Percentiles rank a stretch among this genome's conserved stretches.
These are phyloP conservation scores for Emiliania huxleyi DNA, from an alignment of 78 protist species.

Conservation along the genomic window DNA sequence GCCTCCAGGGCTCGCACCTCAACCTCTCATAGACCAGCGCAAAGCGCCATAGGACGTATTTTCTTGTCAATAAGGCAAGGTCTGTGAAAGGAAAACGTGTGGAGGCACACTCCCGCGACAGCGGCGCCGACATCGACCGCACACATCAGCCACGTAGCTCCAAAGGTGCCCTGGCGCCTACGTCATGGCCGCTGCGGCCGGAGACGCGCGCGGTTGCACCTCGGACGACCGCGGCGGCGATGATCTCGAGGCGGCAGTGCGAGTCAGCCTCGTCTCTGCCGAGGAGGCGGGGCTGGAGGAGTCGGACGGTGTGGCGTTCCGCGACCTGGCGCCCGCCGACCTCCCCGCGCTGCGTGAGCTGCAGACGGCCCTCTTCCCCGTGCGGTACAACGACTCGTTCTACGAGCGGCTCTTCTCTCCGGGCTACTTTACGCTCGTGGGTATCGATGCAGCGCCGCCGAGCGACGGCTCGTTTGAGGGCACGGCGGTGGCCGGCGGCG, in stretches of 20 bases:
- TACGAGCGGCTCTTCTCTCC: neutral
- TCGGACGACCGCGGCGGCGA: too few relatives aligned
- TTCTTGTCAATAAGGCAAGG: too few relatives aligned
- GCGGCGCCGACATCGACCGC: too few relatives aligned
- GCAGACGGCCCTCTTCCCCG: neutral
- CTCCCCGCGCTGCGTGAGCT: neutral
- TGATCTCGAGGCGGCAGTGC: neutral
- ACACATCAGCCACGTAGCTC: too few relatives aligned
- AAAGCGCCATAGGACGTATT: too few relatives aligned
- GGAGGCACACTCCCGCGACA: too few relatives aligned
- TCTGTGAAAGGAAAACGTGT: too few relatives aligned
- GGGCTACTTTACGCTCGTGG: neutral
- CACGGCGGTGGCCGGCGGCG: neutral
- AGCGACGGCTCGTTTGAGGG: neutral
- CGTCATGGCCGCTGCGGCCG: too few relatives aligned
- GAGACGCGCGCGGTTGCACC: too few relatives aligned
- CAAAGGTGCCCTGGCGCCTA: too few relatives aligned
- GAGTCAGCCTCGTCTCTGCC: neutral
- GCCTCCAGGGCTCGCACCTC: too few relatives aligned
- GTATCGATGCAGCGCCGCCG: neutral
- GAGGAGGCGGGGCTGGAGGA: neutral
- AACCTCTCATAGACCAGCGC: too few relatives aligned
- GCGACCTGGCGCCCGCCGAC: neutral
- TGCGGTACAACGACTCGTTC: neutral
- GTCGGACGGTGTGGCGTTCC: neutral